Percentiles rank a stretch among this genome's conserved stretches.
Conservation (phyloP, 495 filamentous ascomycete species). For the Penicillium egyptiacum region DNA sequence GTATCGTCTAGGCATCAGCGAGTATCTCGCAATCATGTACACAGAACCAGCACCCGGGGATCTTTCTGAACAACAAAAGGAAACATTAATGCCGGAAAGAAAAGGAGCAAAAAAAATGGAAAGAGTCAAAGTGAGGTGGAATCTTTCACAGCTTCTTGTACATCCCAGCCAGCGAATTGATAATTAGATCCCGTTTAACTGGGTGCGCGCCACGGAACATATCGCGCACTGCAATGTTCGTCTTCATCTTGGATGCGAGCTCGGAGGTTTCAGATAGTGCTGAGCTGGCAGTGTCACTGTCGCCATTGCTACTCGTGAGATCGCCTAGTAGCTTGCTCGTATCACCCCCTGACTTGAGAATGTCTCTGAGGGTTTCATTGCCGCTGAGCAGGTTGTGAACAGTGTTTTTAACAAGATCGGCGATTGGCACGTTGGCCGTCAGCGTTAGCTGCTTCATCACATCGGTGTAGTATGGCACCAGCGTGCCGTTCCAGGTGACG, state of each 20-base stretch:
- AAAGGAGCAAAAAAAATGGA: background rate
- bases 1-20: constrained; percentile 24
- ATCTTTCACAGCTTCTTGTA: constrained; percentile 8
- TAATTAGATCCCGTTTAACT: constrained; percentile 3
- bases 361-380: constrained; percentile 5
- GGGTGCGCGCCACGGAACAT: constrained; percentile 2
- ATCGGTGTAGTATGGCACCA: constrained; percentile 43
- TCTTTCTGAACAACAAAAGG: background rate
- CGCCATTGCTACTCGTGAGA: background rate
- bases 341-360: constrained; percentile 2
- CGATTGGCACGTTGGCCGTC: constrained; percentile 33
- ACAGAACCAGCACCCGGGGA: background rate
- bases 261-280: constrained; percentile 1
- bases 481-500: constrained; percentile 36
- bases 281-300: constrained; percentile 11
- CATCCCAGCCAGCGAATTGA: background rate
- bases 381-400: constrained; percentile 25
- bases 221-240: background rate
- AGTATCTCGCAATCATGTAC: constrained; percentile 2
- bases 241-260: constrained; percentile 14
- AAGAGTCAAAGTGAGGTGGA: background rate
- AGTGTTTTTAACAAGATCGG: constrained; percentile 35
- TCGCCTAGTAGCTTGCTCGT: constrained; percentile 2
- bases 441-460: constrained; percentile 39
- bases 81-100: background rate